These are phyloP conservation scores for Staphylotrichum tortipilum DNA, from an alignment of 495 filamentous ascomycete genomes.

Conservation along the genomic window DNA sequence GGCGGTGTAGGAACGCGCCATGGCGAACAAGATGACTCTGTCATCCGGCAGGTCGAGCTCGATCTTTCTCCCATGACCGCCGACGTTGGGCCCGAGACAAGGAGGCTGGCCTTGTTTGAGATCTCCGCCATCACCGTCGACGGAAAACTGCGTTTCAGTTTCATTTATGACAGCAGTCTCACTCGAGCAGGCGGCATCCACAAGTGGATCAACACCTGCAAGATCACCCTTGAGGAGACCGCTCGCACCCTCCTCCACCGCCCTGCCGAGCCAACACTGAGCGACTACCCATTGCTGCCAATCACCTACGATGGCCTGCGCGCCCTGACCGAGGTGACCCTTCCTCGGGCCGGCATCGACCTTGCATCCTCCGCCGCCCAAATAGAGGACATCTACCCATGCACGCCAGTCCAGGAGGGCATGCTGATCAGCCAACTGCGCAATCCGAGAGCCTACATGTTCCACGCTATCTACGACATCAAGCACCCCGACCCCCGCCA, in stretches of 20 bases:
- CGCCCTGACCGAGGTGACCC: constrained; percentile 1
- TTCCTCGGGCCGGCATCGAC: constrained; percentile 16
- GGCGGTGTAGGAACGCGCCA: constrained; percentile 40
- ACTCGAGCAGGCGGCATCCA: constrained; percentile 8
- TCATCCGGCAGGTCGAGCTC: constrained; percentile 18
- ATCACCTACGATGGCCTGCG: constrained; percentile 13
- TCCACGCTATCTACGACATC: constrained; percentile 19
- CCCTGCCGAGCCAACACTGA: constrained; percentile 13
- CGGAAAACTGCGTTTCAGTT: constrained; percentile 23
- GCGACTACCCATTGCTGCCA: constrained; percentile 17
- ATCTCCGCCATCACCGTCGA: constrained; percentile 23
- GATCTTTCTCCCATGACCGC: constrained; percentile 23
- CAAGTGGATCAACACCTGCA: constrained; percentile 13
- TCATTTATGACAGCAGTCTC: constrained; percentile 31
- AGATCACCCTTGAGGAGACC: constrained; percentile 9
- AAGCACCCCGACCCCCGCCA: constrained; percentile 1
- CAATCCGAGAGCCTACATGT: constrained; percentile 14
- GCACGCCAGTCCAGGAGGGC: constrained; percentile 61
- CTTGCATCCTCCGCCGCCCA: constrained; percentile 7
- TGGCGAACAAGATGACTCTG: constrained; percentile 42
- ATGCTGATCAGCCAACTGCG: constrained; percentile 21
- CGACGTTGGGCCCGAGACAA: constrained; percentile 36
- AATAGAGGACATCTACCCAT: constrained; percentile 35
- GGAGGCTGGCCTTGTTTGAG: constrained; percentile 50
- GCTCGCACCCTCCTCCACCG: not conserved